Percentiles rank a stretch among this genome's conserved stretches.
Evolutionary conservation across 768 basidiomycete genomes (phyloP).

Genomic region (Pleurotus sapidus): DNA sequence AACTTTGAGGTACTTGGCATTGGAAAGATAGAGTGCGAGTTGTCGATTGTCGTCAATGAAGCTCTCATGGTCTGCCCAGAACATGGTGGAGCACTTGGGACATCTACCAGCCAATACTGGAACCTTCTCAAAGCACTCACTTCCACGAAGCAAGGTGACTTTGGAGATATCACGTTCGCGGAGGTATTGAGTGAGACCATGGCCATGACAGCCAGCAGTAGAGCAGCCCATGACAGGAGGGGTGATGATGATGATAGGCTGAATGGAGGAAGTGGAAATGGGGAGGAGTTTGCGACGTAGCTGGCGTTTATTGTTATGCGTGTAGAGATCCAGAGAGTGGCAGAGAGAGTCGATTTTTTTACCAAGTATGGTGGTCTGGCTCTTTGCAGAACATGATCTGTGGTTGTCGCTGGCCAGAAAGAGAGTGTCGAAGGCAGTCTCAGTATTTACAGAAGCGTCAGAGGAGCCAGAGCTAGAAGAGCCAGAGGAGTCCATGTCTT

Average conservation of each 20-base stretch:
- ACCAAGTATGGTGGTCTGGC: not conserved
- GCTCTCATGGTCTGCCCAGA: constrained; percentile 18
- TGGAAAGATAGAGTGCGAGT: constrained; percentile 7
- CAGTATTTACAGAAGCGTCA: no score
- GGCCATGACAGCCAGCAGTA: not conserved
- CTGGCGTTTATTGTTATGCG: not conserved
- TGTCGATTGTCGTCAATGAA: not conserved
- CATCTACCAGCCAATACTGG: constrained; percentile 15
- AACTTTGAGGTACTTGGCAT: constrained; percentile 14
- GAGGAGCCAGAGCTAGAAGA: not conserved
- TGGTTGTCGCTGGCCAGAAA: no score
- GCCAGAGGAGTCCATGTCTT: not conserved
- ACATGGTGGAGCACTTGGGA: constrained; percentile 11
- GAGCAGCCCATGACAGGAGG: constrained; percentile 2
- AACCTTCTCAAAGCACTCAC: constrained; percentile 4
- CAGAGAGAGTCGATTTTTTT: not conserved
- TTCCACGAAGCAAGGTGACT: constrained; percentile 13
- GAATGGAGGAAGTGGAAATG: not conserved
- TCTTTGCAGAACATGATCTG: no score
- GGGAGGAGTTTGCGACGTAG: not conserved
- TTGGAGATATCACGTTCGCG: constrained; percentile 8
- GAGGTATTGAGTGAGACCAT: not conserved
- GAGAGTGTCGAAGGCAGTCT: no score
- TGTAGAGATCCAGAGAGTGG: not conserved
- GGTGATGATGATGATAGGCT: not conserved